Evolutionary conservation across 805 yeast species (phyloP), one percentile per base, ranked within the genome.

Genomic region (Maudiozyma barnettii): DNA sequence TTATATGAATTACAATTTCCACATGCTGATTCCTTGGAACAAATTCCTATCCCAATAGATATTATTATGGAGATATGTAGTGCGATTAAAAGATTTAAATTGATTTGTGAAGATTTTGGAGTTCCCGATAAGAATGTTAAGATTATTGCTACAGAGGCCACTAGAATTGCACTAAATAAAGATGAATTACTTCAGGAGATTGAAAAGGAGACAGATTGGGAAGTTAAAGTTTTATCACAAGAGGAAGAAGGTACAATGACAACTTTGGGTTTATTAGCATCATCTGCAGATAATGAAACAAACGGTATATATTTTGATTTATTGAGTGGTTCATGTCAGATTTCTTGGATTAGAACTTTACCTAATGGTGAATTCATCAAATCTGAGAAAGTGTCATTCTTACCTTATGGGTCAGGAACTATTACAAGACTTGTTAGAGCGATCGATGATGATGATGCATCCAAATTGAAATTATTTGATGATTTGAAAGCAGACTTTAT

Each of bases 381-480:
- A 53, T 77, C 84, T 22, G 67, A 70, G 10, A 71, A 69, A 13
- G 84, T 87, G 0, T 79, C 80, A 2, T 75, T 82, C 2, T 63
- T 82, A 40, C 89, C 89, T 1, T 84, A 79, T 59, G 91, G 91
- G 14, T 84, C 88, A 1, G 86, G 84, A 22, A 81, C 82, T 1
- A 64, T 83, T 39, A 73, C 83, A 0, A 71, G 78, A 53, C 63
- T 85, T 52, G 60, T 81, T 49, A 69, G 69, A 47, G 57, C 69
- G 40, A 84, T 79, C 54, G 74, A 74, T 51, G 70, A 68, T 26
- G 72, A 71, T 38, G 69, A 45, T 21, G 19, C 21, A 10, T 29
- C 42, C 8, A 45, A 30, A 10, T 39, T 45, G 14, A 45, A 65
- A 5, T 55, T 83, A 18, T 76, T 69, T 51, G 63, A 69, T 30